A percentile compares a stretch with the other conserved stretches of the same genome.
Evolutionary conservation across 495 filamentous ascomycete genomes (phyloP).

Genomic region (Hypoxylon fragiforme): DNA sequence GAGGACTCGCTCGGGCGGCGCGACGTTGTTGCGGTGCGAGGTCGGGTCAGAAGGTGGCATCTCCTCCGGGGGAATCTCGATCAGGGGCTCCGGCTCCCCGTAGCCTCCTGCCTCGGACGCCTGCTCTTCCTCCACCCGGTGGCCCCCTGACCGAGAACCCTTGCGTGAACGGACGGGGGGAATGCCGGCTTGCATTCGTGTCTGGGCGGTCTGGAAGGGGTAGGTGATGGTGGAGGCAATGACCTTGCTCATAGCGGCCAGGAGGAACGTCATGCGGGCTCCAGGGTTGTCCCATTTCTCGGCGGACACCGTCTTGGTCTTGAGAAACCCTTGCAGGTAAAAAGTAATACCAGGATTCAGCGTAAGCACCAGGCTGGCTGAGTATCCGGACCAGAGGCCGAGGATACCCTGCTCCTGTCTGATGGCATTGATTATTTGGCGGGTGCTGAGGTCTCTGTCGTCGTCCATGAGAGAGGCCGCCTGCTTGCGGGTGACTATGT

Average conservation of each 20-base stretch:
- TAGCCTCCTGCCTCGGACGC: not conserved
- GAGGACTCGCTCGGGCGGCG: constrained; percentile 18
- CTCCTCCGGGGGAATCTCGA: constrained; percentile 17
- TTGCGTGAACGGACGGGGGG: not conserved
- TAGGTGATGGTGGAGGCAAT: constrained; percentile 81
- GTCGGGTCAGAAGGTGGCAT: constrained; percentile 17
- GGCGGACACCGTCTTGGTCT: constrained; percentile 57
- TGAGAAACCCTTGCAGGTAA: constrained; percentile 73
- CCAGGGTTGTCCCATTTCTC: constrained; percentile 56
- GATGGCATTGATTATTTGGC: constrained; percentile 67
- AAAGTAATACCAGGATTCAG: constrained; percentile 88
- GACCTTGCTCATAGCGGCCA: constrained; percentile 82
- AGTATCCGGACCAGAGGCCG: constrained; percentile 92
- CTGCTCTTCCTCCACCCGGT: not conserved
- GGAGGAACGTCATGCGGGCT: constrained; percentile 55
- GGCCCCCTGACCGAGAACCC: too few relatives aligned
- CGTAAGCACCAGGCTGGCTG: constrained; percentile 75
- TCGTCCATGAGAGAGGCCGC: constrained; percentile 57
- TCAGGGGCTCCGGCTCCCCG: not conserved
- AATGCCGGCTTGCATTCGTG: constrained; percentile 60
- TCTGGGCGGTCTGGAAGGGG: constrained; percentile 82
- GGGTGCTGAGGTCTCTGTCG: constrained; percentile 44
- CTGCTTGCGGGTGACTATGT: constrained; percentile 82
- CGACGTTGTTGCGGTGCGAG: too few relatives aligned
- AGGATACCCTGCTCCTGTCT: constrained; percentile 67